Evolutionary conservation across 805 yeast genomes (phyloP), one percentile per base, ranked within the genome.

Genomic region (Metschnikowia cerradonensis): DNA sequence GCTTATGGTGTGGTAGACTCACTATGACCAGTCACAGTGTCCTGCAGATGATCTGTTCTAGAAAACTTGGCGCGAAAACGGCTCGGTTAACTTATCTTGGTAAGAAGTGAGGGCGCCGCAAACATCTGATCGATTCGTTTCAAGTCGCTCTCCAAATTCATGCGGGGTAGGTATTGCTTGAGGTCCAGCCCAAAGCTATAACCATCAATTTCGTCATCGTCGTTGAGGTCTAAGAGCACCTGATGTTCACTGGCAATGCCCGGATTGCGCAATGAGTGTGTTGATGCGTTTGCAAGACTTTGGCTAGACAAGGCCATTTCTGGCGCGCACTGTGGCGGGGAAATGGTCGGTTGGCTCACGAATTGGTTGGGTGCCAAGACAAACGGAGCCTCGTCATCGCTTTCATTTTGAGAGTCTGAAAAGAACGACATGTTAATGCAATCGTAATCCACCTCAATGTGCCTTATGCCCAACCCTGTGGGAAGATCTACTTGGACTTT

Each of bases 71-170:
- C 40, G 34, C 34, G 34, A 17, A 6, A 15, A 23, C 34, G 33
- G 34, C 33, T 36, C 34, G 22, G n/a, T 11, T 31, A 45, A 20
- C 48, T 34, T 33, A 41, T 22, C 37, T 48, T 42, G 23, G 43
- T 37, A 14, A 48, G 45, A 23, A 48, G 46, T 10, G 36, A 31
- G 4, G 39, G 48, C 11, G 41, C 42, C 14, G 51, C 39, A 26
- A 53, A 43, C 57, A 53, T 52, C 45, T 47, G 54, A 40, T 56
- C 59, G 23, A 54, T 54, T 46, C 52, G 43, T 32, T 48, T 53
- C 47, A 55, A 49, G 45, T 55, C 59, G 19, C 52, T 49, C 51
- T 53, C 59, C 44, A 55, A 49, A 50, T 53, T 55, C 42, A 52
- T 40, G 13, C 57, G 53, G 6, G 57, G 55, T 37, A 45, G 33